These are phyloP conservation scores for Neoscytalidium dimidiatum DNA, from an alignment of 2,329 filamentous ascomycete species.

Conservation along the genomic window DNA sequence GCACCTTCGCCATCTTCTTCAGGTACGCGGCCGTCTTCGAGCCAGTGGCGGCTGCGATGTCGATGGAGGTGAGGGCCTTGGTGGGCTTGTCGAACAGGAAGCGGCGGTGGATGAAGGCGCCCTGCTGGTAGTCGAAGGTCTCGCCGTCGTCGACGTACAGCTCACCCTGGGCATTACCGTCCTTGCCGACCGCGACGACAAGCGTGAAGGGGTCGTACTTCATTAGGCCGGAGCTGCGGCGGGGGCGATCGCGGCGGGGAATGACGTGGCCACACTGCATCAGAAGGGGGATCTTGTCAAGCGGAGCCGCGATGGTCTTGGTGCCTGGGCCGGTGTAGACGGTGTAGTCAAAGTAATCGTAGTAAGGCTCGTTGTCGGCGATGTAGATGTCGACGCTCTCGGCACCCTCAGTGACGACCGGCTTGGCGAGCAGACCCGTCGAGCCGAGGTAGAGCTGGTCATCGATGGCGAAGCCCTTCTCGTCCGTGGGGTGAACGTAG, in stretches of 20 bases:
- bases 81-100: slow-evolving; percentile 65
- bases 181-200: slow-evolving; percentile 69
- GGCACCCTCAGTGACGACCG: slow-evolving; percentile 77
- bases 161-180: slow-evolving; percentile 74
- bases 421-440: slow-evolving; percentile 90
- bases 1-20: slow-evolving; percentile 75
- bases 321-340: slow-evolving; percentile 72
- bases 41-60: slow-evolving; percentile 55
- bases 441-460: slow-evolving; percentile 90
- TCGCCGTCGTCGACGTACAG: slow-evolving; percentile 94
- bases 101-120: slow-evolving; percentile 82
- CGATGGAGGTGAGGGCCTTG: slow-evolving; percentile 66
- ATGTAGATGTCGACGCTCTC: slow-evolving; percentile 79
- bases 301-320: slow-evolving; percentile 71
- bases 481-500: slow-evolving; percentile 85
- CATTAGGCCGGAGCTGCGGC: slow-evolving; percentile 86
- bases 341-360: slow-evolving; percentile 91
- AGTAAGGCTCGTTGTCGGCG: slow-evolving; percentile 86
- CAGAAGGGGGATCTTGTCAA: slow-evolving; percentile 84
- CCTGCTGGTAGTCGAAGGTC: slow-evolving; percentile 81
- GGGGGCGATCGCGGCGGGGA: slow-evolving; percentile 82
- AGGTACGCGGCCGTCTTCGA: slow-evolving; percentile 72
- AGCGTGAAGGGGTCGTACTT: slow-evolving; percentile 93
- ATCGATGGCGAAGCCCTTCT: slow-evolving; percentile 83
- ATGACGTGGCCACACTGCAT: slow-evolving; percentile 94